Evolutionary conservation across 768 basidiomycete genomes (phyloP).

Genomic region (Austroboletus festivus): DNA sequence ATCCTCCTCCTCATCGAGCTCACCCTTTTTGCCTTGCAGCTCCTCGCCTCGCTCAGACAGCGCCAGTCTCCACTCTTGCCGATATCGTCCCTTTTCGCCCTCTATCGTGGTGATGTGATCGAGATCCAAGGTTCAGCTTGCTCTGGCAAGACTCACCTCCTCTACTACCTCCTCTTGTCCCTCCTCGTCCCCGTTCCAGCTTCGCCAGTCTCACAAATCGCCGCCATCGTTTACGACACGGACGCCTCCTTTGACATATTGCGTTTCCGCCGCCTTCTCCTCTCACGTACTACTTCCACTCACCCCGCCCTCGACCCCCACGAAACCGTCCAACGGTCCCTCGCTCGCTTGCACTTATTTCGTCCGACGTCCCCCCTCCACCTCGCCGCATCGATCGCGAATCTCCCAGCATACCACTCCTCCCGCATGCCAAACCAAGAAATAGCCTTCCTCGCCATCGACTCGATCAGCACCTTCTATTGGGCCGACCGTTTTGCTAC

Average conservation of each 20-base stretch:
- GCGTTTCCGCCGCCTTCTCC: constrained; percentile 53
- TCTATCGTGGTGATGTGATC: constrained; percentile 59
- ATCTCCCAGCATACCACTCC: constrained; percentile 54
- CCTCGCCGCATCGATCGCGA: constrained; percentile 62
- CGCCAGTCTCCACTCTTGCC: constrained; percentile 14
- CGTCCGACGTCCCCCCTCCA: constrained; percentile 63
- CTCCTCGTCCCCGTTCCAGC: constrained; percentile 51
- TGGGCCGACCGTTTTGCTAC: constrained; percentile 70
- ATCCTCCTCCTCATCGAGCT: constrained; percentile 25
- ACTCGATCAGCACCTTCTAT: constrained; percentile 74
- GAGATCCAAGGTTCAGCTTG: constrained; percentile 74
- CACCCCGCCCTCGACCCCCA: constrained; percentile 18
- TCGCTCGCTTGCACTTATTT: constrained; percentile 66
- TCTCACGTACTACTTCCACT: constrained; percentile 36
- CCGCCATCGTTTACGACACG: constrained; percentile 67
- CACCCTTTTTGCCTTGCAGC: constrained; percentile 34
- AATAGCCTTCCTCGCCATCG: constrained; percentile 66
- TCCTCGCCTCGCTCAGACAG: not conserved
- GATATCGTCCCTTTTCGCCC: constrained; percentile 24
- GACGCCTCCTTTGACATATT: constrained; percentile 61
- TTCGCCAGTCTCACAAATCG: constrained; percentile 44
- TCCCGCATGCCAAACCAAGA: constrained; percentile 47
- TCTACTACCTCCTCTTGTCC: constrained; percentile 59
- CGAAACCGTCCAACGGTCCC: constrained; percentile 35
- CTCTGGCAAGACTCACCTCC: constrained; percentile 77